Evolutionary conservation across 192 early-diverging fungal genomes (phyloP), one percentile per base, ranked within the genome.

Genomic region (Gamsiella multidivaricata): DNA sequence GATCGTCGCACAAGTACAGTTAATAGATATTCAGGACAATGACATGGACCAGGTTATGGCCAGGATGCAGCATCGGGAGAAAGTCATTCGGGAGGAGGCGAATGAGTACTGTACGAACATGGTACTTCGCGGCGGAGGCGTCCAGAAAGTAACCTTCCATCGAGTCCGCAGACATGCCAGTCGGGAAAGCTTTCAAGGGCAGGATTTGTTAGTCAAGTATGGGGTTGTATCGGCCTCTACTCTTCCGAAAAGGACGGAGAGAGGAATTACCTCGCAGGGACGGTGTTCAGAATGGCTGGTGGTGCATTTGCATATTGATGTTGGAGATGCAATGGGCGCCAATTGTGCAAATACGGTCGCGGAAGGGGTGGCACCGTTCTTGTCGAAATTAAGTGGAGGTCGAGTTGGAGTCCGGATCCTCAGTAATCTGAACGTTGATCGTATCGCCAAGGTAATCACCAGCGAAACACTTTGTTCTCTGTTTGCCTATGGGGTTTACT

Each of bases 261-360:
- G 9, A 10, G 29, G 7, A n/a, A n/a, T n/a, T n/a, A n/a, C n/a
- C 9, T 53, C 32, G 51, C 42, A 57, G 6, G 69, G 57, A 5
- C 45, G 32, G 20, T 69, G 58, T 41, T 78, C 59, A 17, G 82
- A 87, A 43, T 91, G 89, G 90, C 61, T 93, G n/a, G 86, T 93
- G 20, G 89, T 92, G 7, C 92, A 93, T 52, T 67, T 93, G 26
- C 89, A 91, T 63, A 80, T 93, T 34, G 92, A 93, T 75, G 92
- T 93, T 0, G 91, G 91, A 52, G 89, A 93, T 70, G 89, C 92
- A 32, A 93, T 93, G 92, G 92, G 92, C 42, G 92, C 92, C 23
- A 93, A 93, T 64, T 87, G 86, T 52, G 88, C 89, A 47, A 87
- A 80, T 51, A 87, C 86, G 2, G 92, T 93, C 0, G 88, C 90